Evolutionary conservation across 2,329 filamentous ascomycete species (phyloP).

Genomic region (Dactylellina drechsleri): DNA sequence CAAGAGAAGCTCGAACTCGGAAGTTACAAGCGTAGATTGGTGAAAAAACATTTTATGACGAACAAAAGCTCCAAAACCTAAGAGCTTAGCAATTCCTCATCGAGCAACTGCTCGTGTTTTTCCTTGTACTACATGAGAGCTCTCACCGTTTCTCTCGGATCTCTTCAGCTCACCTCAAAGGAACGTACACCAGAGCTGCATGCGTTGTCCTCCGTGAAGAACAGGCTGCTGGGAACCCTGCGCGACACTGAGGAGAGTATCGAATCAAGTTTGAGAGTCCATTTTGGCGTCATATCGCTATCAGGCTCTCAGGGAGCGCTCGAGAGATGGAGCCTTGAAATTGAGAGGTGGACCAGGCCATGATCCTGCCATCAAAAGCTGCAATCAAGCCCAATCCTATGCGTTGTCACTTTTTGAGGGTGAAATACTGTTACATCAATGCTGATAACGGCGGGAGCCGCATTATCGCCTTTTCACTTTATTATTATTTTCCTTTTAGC

Average conservation of each 20-base stretch:
- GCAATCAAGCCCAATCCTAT: slow-evolving; percentile 44
- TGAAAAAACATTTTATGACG: slow-evolving; percentile 16
- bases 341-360: slow-evolving; percentile 6
- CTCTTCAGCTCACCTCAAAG: slow-evolving; percentile 28
- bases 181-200: slow-evolving; percentile 35
- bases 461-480: not conserved
- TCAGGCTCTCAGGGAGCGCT: slow-evolving; percentile 26
- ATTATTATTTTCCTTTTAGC: not conserved
- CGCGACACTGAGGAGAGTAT: slow-evolving; percentile 33
- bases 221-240: slow-evolving; percentile 33
- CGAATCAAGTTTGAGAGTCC: slow-evolving; percentile 26
- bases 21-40: slow-evolving; percentile 29
- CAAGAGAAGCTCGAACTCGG: slow-evolving; percentile 26
- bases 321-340: slow-evolving; percentile 40
- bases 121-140: slow-evolving; percentile 44
- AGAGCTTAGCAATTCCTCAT: slow-evolving; percentile 37
- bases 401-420: slow-evolving; percentile 36
- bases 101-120: slow-evolving; percentile 46
- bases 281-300: slow-evolving; percentile 44
- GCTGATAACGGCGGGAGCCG: slow-evolving; percentile 26
- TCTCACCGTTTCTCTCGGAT: slow-evolving; percentile 16
- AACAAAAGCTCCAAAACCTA: not conserved
- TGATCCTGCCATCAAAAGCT: slow-evolving; percentile 33
- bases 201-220: slow-evolving; percentile 32
- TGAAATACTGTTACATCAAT: slow-evolving; percentile 19